Percentiles rank a stretch among this genome's conserved stretches.
Conservation (phyloP, 306 rosid genomes). For the Rosa chinensis region DNA sequence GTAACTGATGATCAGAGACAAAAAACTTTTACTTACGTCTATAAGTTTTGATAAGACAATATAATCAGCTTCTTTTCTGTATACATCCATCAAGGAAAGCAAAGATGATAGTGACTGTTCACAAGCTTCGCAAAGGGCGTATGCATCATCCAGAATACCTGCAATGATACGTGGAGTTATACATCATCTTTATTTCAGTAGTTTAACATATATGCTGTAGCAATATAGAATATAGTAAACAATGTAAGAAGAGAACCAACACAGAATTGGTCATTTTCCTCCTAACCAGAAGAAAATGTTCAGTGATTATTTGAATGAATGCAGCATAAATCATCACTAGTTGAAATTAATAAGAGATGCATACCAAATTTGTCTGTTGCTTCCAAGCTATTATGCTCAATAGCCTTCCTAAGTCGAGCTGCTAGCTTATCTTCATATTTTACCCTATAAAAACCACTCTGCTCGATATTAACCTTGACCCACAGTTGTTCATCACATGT, state of each 20-base stretch:
- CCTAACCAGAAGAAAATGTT: not conserved
- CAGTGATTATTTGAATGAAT: not conserved
- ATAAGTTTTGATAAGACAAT: conserved; percentile 48
- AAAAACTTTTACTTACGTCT: conserved; percentile 28
- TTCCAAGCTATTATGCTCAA: conserved; percentile 44
- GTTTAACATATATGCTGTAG: not conserved
- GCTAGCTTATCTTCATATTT: conserved; percentile 55
- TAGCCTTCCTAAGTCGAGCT: conserved; percentile 46
- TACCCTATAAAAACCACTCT: conserved; percentile 64
- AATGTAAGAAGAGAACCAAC: not conserved
- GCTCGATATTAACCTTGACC: conserved; percentile 57
- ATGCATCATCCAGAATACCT: conserved; percentile 64
- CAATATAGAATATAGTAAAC: not conserved
- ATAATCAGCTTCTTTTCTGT: conserved; percentile 47
- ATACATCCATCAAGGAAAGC: conserved; percentile 52
- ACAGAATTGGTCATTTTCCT: not conserved
- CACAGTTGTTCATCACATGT: conserved; percentile 34
- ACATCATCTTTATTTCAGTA: not conserved
- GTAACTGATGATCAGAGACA: not conserved
- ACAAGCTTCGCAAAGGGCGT: conserved; percentile 60
- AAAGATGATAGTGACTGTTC: conserved; percentile 47
- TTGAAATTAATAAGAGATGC: conserved; percentile 1
- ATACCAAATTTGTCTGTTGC: conserved; percentile 55
- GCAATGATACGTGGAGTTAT: conserved; percentile 17
- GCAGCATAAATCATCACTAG: not conserved